Evolutionary conservation across 1,284 basidiomycete species (phyloP).

Genomic region (Leucoagaricus sp.): DNA sequence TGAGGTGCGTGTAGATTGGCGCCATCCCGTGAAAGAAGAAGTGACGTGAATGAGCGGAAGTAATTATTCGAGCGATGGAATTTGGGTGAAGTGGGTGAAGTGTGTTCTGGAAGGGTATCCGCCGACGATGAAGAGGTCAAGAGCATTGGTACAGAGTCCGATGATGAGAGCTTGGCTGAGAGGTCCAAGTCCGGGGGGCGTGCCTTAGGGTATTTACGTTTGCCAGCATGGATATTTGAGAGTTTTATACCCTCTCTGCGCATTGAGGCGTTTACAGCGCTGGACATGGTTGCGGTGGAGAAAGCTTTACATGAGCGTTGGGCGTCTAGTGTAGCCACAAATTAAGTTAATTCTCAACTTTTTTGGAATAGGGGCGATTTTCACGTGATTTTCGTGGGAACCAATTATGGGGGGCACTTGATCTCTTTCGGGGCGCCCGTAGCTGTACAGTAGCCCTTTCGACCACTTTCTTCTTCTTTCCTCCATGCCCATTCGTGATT

Average conservation of each 20-base stretch:
- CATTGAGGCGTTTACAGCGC: not conserved
- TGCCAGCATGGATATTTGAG: not conserved
- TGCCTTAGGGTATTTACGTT: constrained; percentile 7
- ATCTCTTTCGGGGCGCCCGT: not conserved
- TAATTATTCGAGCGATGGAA: not conserved
- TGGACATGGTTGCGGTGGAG: constrained; percentile 1
- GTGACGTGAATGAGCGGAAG: not conserved
- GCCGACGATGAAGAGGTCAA: constrained; percentile 5
- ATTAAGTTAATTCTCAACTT: not conserved
- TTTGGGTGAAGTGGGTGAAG: not conserved
- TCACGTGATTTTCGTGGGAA: not conserved
- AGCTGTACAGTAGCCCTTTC: too few species aligned
- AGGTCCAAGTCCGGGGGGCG: not conserved
- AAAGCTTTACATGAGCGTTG: constrained; percentile 1
- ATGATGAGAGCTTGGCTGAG: not conserved
- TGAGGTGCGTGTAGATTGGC: not conserved
- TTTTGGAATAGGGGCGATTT: not conserved
- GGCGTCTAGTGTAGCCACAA: not conserved
- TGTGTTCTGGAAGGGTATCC: constrained; percentile 12
- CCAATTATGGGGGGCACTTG: not conserved
- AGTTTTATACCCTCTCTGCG: constrained; percentile 2
- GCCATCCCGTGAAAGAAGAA: not conserved
- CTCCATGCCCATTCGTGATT: constrained; percentile 33
- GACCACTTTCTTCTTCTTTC: not conserved
- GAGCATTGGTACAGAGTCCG: not conserved